These are phyloP conservation scores for Hanseniaspora pseudoguilliermondii DNA, from an alignment of 805 yeast genomes.

Conservation along the genomic window DNA sequence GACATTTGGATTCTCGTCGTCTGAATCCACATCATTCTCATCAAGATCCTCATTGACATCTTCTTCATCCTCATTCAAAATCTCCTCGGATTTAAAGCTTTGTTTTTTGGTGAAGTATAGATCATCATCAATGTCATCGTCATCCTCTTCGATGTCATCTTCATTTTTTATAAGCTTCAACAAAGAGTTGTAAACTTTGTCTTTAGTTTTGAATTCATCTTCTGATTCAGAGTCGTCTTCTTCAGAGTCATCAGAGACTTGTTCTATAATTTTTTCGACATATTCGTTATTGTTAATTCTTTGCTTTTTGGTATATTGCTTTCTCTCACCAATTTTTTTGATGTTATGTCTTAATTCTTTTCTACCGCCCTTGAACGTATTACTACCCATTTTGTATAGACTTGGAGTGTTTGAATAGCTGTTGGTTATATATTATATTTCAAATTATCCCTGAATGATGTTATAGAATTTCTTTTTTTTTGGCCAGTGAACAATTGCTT, in stretches of 20 bases:
- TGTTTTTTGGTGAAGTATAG: not conserved
- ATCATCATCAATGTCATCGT: slow-evolving; percentile 9
- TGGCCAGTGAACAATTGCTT: not conserved
- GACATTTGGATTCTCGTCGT: slow-evolving; percentile 28
- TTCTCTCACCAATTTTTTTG: slow-evolving; percentile 33
- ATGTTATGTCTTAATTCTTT: slow-evolving; percentile 42
- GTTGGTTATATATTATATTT: not conserved
- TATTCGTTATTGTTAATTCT: not conserved
- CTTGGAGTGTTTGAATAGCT: not conserved
- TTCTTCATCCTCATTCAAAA: slow-evolving; percentile 9
- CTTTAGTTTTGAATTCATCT: slow-evolving; percentile 23
- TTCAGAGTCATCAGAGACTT: slow-evolving; percentile 16
- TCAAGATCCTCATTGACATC: slow-evolving; percentile 21
- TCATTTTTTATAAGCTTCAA: slow-evolving; percentile 39
- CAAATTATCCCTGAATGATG: not conserved
- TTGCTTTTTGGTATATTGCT: slow-evolving; percentile 13
- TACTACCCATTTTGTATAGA: slow-evolving; percentile 5
- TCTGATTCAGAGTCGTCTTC: slow-evolving; percentile 15
- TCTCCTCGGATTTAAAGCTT: not conserved
- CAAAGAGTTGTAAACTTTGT: slow-evolving; percentile 53
- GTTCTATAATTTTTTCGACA: slow-evolving; percentile 13
- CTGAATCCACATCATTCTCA: slow-evolving; percentile 24
- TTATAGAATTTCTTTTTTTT: too few species aligned
- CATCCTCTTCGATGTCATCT: slow-evolving; percentile 18
- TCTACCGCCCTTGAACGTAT: slow-evolving; percentile 38